phyloP scores from a whole-genome alignment of 257 asterid species.

The Nicotiana obtusifolia region DNA sequence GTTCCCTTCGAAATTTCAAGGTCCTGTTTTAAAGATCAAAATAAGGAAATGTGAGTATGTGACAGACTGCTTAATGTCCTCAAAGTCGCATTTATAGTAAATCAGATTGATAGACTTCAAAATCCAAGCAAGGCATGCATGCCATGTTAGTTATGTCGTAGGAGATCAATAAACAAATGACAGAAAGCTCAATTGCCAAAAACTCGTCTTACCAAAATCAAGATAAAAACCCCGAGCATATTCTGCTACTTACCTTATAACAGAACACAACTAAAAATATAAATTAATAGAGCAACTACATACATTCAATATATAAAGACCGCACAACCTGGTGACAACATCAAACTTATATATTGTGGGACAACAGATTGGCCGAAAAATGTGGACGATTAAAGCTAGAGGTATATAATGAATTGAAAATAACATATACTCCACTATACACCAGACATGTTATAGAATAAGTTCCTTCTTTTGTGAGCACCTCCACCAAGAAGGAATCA shows the following conservation, averaged over 20 bases:
- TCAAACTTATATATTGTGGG: conserved; percentile 11
- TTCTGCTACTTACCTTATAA: too few relatives aligned
- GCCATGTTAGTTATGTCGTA: too few relatives aligned
- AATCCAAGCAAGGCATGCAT: background rate
- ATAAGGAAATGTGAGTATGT: too few relatives aligned
- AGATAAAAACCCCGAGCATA: too few relatives aligned
- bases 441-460: conserved; percentile 38
- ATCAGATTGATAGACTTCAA: background rate
- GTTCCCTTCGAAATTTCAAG: background rate
- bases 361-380: background rate
- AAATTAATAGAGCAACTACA: background rate
- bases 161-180: too few relatives aligned
- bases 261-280: too few relatives aligned
- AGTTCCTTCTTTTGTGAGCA: conserved; percentile 43
- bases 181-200: too few relatives aligned
- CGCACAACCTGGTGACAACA: conserved; percentile 16
- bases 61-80: too few relatives aligned
- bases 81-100: background rate
- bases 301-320: background rate
- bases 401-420: conserved; percentile 34
- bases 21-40: background rate
- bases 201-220: too few relatives aligned
- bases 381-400: too few relatives aligned
- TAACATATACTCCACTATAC: conserved; percentile 16
- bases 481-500: conserved; percentile 54